Evolutionary conservation across 768 basidiomycete genomes (phyloP), one percentile per base, ranked within the genome.

Genomic region (Tephrocybe sp.): DNA sequence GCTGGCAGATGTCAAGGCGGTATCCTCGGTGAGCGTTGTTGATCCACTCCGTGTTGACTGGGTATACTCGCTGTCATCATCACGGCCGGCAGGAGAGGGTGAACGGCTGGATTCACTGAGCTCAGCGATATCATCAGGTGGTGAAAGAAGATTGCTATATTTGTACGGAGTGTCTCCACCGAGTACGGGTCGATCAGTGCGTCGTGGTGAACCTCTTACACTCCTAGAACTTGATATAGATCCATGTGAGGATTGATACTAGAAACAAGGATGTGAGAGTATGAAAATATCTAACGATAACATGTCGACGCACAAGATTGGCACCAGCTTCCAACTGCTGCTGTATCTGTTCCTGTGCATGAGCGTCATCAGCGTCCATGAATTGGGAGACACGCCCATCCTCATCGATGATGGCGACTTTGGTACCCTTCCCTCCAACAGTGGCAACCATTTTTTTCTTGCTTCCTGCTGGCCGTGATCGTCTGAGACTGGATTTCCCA

Each of bases 281-380:
- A 13, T 41, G 32, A 16, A 48, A n/a, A 31, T 19, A 43, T 12
- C 31, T 41, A 42, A 50, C 45, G 8, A 32, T 13, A 35, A 4
- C 35, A 17, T 14, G 14, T 36, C 48, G 31, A 73, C 80, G 55
- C 62, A 92, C 88, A 53, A 89, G 73, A 49, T 79, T 82, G 13
- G 80, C 84, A 32, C 88, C 91, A 49, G 84, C 85, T 31, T 79
- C 85, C 26, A 95, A 69, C 53, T 90, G 90, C 54, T 89, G 84
- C 61, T 93, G 89, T 39, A 96, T 89, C 65, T 95, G 92, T 60
- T 89, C 86, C 56, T 88, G 81, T 7, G 89, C 90, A 58, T 85
- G 76, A 11, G 79, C 84, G 47, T 91, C 90, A 57, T 93, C 90
- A 3, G 91, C 91, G 65, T 93, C 91, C 85, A 91, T 86, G 61